A percentile compares a stretch with the other conserved stretches of the same genome.
These are phyloP conservation scores for Acacia melanoxylon DNA, from an alignment of 306 rosid species.

Conservation along the genomic window DNA sequence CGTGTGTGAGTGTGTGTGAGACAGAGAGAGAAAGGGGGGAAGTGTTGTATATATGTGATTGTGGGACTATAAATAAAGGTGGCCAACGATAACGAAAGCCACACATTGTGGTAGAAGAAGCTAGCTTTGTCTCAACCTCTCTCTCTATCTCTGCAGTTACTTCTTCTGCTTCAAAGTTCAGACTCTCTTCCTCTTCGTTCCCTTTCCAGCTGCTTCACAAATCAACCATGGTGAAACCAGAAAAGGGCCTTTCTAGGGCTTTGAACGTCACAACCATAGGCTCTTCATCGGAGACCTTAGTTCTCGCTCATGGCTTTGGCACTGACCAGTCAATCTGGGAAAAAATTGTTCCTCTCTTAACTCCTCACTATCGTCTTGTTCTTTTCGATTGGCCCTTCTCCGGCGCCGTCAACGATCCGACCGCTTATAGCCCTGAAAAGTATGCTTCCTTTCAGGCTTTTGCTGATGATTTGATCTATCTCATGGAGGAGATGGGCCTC, in stretches of 20 bases:
- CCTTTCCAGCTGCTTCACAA: not conserved
- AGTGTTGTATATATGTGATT: not conserved
- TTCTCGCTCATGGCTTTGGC: conserved; percentile 89
- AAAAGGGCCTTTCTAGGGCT: conserved; percentile 37
- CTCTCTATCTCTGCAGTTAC: not conserved
- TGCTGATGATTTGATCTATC: conserved; percentile 59
- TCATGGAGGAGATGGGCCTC: conserved; percentile 58
- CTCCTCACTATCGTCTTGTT: conserved; percentile 41
- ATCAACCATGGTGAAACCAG: conserved; percentile 34
- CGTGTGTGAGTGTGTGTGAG: too few species aligned
- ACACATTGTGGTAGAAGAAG: conserved; percentile 20
- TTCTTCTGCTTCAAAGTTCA: not conserved
- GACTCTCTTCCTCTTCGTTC: not conserved
- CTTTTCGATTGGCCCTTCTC: conserved; percentile 87
- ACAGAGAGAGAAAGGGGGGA: too few species aligned
- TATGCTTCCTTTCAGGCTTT: conserved; percentile 59
- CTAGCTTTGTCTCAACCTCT: not conserved
- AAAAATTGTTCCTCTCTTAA: conserved; percentile 55
- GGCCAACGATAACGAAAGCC: conserved; percentile 26
- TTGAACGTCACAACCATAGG: conserved; percentile 58
- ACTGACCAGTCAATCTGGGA: conserved; percentile 88
- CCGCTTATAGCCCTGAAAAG: conserved; percentile 51
- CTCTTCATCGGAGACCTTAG: conserved; percentile 49
- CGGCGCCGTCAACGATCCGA: conserved; percentile 47
- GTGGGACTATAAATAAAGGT: conserved; percentile 33